Base-by-base conservation (phyloP, 2,329 filamentous ascomycete genomes). In the Exophiala sp. region DNA sequence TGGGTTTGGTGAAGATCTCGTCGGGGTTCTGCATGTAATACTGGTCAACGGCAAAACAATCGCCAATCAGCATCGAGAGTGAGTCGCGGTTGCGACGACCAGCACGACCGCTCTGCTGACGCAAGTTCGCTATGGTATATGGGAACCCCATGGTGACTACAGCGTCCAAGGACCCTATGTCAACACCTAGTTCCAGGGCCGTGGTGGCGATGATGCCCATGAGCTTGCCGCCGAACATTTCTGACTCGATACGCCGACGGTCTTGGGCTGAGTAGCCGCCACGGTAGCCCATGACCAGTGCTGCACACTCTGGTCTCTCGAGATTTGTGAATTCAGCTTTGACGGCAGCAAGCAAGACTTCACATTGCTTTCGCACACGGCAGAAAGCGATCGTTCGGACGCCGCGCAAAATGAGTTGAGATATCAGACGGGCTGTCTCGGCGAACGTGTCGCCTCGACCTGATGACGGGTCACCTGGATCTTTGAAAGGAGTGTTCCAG, bases 21-120 rank as follows among this genome's bases (percentile, higher is more conserved):
- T 94, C 87, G 0, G 94, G 94, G 60, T 97, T 95, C 58, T 89
- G 84, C 94, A 99, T 99, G 70, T 95, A 99, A 67, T 95, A 85
- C 67, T 99, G 94, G 68, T 99, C 94, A 0, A 89, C 90, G 2
- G 91, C 85, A 62, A 94, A 96, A 60, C 85, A 85, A 66, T 96
- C 91, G 2, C 91, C 94, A 0, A 99, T 83, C 1, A 99, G 75
- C 2, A 99, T 84, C 0, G 91, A 95, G 2, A 99, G 76, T 0
- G 91, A 95, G 69, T 99, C 94, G 66, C 89, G 95, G 67, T 96
- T 96, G 55, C 92, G 81, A 55, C 94, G 83, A 10, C 94, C 94
- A 16, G 94, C 94, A 65, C 94, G 84, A 11, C 94, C 94, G 65
- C 90, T 96, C 69, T 99, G 94, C 68, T 99, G 94, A 8, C 94